These are phyloP conservation scores for Xylariomycetidae sp. DNA, from an alignment of 2,329 filamentous ascomycete genomes.

Conservation along the genomic window DNA sequence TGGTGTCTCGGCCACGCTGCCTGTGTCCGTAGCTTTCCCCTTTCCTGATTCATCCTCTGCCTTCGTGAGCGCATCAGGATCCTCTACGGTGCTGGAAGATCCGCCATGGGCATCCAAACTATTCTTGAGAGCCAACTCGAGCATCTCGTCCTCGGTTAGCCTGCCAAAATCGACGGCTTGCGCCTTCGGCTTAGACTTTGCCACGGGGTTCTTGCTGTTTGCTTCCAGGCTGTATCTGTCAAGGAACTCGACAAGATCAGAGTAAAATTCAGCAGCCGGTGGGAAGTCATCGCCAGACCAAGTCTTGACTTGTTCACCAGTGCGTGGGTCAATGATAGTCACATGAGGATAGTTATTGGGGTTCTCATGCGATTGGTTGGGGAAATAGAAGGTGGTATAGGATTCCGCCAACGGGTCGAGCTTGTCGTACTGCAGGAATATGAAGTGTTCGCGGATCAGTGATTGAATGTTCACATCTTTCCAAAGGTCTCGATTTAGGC, in stretches of 20 bases:
- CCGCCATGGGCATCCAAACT: slow-evolving; percentile 61
- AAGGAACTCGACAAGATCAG: slow-evolving; percentile 92
- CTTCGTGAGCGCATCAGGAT: slow-evolving; percentile 86
- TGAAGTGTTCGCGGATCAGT: slow-evolving; percentile 85
- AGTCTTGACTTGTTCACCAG: slow-evolving; percentile 93
- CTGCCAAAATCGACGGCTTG: slow-evolving; percentile 72
- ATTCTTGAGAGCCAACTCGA: slow-evolving; percentile 88
- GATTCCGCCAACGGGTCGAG: slow-evolving; percentile 72
- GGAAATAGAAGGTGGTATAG: slow-evolving; percentile 89
- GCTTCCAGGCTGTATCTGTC: slow-evolving; percentile 88
- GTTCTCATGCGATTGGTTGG: slow-evolving; percentile 64
- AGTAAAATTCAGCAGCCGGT: slow-evolving; percentile 73
- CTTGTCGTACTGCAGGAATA: slow-evolving; percentile 93
- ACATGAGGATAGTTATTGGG: slow-evolving; percentile 94
- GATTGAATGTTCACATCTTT: slow-evolving; percentile 76
- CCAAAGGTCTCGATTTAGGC: slow-evolving; percentile 93
- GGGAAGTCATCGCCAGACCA: slow-evolving; percentile 86
- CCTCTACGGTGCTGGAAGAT: slow-evolving; percentile 50
- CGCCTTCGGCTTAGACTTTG: slow-evolving; percentile 67
- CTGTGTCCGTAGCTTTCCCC: slow-evolving; percentile 38
- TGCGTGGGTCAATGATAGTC: slow-evolving; percentile 90
- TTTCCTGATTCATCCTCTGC: slow-evolving; percentile 46
- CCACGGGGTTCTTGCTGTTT: slow-evolving; percentile 89
- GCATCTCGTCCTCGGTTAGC: slow-evolving; percentile 96
- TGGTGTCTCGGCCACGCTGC: slow-evolving; percentile 16